Base-by-base conservation (phyloP, 805 yeast genomes). In the Candida cerambycidarum region DNA sequence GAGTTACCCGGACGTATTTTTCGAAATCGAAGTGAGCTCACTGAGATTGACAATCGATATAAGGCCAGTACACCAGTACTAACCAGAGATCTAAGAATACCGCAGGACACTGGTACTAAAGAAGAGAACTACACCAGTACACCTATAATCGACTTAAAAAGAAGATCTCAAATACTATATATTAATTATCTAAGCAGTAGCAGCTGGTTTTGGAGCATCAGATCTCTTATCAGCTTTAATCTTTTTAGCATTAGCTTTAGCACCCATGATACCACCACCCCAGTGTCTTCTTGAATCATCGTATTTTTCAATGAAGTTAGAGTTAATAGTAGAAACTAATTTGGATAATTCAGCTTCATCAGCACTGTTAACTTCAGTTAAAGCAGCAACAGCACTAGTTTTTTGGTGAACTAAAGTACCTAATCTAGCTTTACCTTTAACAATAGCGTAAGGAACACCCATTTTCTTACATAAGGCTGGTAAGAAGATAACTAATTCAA, bases 241-340 rank as follows among this genome's bases (percentile, higher is more conserved):
- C 54, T 72, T 68, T 79, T 85, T 88, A 67, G 83, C 93, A 65
- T 79, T 80, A 65, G 97, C 89, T 81, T 92, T 93, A 62, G 85
- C 77, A 74, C 98, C 97, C 82, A 93, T 78, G 74, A 89, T 69
- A 82, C 99, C 99, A 82, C 99, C 99, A 82, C 98, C 98, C 99
- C 99, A 92, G 85, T 89, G 96, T 79, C 88, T 89, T 83, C 95
- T 92, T 69, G 80, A 67, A 62, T 93, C 97, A 67, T 92, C 97
- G 85, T 84, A 88, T 77, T 89, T 88, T 69, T 87, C 96, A 62
- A 75, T 71, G 76, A 85, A 92, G 93, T 89, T 89, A 58, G 95
- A 84, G 77, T 89, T 83, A 73, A 92, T 81, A 65, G 98, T 85
- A 46, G 97, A 85, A 58, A 93, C 80, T 65, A 92, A 82, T 72